phyloP scores from a whole-genome alignment of 1,284 basidiomycete genomes.

The Sporisorium scitamineum region DNA sequence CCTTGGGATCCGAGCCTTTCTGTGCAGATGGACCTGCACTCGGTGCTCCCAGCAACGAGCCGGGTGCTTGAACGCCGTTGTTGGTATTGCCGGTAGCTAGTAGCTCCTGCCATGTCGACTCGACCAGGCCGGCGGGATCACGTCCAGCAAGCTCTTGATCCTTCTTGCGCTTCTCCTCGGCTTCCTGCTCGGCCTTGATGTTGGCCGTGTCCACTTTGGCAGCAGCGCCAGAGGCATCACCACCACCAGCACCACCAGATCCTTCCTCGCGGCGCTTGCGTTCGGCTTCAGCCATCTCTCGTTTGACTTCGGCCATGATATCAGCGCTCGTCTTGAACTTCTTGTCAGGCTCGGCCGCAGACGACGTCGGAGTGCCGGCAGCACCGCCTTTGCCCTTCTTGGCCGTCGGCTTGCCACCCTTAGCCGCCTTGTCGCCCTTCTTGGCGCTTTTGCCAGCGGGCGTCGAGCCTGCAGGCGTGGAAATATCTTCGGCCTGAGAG shows the following conservation, averaged over 20 bases:
- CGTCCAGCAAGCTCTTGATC: constrained; percentile 40
- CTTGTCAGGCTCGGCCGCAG: constrained; percentile 48
- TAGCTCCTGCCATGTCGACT: constrained; percentile 58
- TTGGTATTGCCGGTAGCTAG: constrained; percentile 31
- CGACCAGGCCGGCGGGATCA: constrained; percentile 53
- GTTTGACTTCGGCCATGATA: constrained; percentile 66
- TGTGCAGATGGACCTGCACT: constrained; percentile 25
- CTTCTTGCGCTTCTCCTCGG: constrained; percentile 44
- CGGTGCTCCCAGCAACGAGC: constrained; percentile 30
- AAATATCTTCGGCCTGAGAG: constrained; percentile 44
- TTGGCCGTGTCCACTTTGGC: constrained; percentile 40
- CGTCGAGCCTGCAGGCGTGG: constrained; percentile 52
- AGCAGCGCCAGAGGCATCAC: constrained; percentile 23
- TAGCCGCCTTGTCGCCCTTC: constrained; percentile 39
- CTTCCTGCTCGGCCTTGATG: constrained; percentile 50
- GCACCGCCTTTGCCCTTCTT: constrained; percentile 53
- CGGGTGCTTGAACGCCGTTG: constrained; percentile 18
- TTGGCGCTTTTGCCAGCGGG: constrained; percentile 52
- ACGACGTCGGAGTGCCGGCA: constrained; percentile 41
- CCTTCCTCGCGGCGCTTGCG: constrained; percentile 50
- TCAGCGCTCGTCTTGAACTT: constrained; percentile 62
- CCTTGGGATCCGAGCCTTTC: constrained; percentile 39
- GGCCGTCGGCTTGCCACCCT: constrained; percentile 29
- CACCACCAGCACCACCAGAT: constrained; percentile 15
- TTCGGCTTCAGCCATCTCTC: constrained; percentile 60